These are phyloP conservation scores for Odontarrhena argentea DNA, from an alignment of 345 rosid species.

Conservation along the genomic window DNA sequence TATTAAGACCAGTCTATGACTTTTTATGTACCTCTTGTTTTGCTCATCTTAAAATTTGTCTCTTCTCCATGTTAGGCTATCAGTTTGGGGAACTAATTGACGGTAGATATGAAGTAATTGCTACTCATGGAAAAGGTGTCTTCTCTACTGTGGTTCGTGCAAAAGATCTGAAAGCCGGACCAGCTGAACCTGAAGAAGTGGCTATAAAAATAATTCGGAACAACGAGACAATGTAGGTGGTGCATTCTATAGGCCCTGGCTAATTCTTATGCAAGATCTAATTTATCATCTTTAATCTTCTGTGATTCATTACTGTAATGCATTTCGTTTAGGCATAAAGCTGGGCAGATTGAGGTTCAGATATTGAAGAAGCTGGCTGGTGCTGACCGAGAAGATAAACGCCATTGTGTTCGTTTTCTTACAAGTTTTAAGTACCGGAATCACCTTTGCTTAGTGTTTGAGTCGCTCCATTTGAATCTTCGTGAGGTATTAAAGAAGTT, in stretches of 20 bases:
- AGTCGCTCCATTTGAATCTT: slow-evolving; percentile 97
- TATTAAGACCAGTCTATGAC: neutral
- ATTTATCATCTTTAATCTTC: slow-evolving; percentile 9
- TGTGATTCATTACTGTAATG: slow-evolving; percentile 11
- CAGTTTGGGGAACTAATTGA: slow-evolving; percentile 95
- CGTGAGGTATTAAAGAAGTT: slow-evolving; percentile 99
- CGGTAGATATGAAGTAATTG: slow-evolving; percentile 90
- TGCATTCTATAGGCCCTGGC: slow-evolving; percentile 22
- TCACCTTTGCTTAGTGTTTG: slow-evolving; percentile 98
- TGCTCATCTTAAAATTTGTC: slow-evolving; percentile 10
- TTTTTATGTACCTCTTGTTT: neutral
- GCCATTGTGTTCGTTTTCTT: slow-evolving; percentile 91
- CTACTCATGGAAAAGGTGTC: slow-evolving; percentile 98
- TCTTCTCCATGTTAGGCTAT: slow-evolving; percentile 57
- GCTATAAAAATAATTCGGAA: slow-evolving; percentile 95
- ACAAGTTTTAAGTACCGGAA: slow-evolving; percentile 94
- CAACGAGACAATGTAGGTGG: slow-evolving; percentile 86
- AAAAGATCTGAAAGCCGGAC: slow-evolving; percentile 76
- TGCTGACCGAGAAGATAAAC: slow-evolving; percentile 87
- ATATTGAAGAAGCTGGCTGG: slow-evolving; percentile 90
- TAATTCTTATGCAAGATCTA: slow-evolving; percentile 12
- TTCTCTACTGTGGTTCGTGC: slow-evolving; percentile 97
- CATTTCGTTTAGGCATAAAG: slow-evolving; percentile 73
- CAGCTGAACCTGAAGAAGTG: slow-evolving; percentile 77
- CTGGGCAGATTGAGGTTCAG: slow-evolving; percentile 88